Percentiles rank a stretch among this genome's conserved stretches.
These are phyloP conservation scores for Globisporangium sylvaticum DNA, from an alignment of 352 stramenopile species.

Conservation along the genomic window DNA sequence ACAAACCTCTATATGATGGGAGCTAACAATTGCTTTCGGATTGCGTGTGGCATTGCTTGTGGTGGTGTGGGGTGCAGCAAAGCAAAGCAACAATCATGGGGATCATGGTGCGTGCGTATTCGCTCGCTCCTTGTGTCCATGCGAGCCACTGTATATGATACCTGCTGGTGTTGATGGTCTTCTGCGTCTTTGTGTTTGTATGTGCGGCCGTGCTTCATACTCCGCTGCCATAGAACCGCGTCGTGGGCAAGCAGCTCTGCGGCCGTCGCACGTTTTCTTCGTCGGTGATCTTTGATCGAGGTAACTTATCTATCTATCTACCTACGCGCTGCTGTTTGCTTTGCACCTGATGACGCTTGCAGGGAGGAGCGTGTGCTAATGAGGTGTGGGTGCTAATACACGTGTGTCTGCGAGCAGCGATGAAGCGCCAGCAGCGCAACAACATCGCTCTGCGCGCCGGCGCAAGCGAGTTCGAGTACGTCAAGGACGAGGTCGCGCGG, in stretches of 20 bases:
- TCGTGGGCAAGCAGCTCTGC: constrained; percentile 20
- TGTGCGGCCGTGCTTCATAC: neutral
- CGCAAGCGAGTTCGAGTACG: constrained; percentile 77
- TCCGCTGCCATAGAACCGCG: constrained; percentile 25
- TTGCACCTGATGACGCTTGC: neutral
- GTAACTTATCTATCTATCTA: constrained; percentile 14
- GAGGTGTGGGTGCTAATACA: neutral
- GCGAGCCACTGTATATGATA: neutral
- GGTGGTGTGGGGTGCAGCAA: neutral
- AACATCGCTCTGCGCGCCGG: constrained; percentile 58
- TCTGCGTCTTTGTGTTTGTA: neutral
- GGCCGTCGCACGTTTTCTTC: constrained; percentile 41
- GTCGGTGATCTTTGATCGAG: constrained; percentile 56
- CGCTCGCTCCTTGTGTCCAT: neutral
- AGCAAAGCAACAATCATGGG: constrained; percentile 8
- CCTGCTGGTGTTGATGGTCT: neutral
- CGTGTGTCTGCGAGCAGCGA: constrained; percentile 25
- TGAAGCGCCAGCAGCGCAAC: constrained; percentile 82
- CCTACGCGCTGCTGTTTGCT: neutral
- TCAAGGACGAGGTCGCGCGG: constrained; percentile 84
- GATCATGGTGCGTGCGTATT: constrained; percentile 13
- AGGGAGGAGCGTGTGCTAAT: neutral
- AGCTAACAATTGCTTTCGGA: no score
- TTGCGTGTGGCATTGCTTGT: neutral
- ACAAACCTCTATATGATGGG: neutral